Percentiles rank a stretch among this genome's conserved stretches.
Conservation (phyloP, 495 filamentous ascomycete species). For the Aspergillus ellipticus region DNA sequence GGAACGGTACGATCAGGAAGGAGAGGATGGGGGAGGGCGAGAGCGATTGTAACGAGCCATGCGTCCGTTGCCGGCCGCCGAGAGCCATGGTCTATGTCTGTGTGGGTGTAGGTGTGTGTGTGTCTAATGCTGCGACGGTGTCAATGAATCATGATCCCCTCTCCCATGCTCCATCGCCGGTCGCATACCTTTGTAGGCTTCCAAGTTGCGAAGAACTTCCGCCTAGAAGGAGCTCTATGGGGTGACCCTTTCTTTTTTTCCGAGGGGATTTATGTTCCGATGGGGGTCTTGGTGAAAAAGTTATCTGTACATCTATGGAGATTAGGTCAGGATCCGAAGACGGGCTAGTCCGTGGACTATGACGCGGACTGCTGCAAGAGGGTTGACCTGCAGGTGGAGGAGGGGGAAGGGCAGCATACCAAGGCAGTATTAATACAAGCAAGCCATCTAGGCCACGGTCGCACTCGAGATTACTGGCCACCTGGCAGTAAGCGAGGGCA, state of each 20-base stretch:
- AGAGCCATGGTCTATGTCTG: conserved; percentile 48
- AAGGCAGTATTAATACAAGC: conserved; percentile 9
- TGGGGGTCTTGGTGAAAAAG: not conserved
- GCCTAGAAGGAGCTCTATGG: not conserved
- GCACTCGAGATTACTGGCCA: conserved; percentile 28
- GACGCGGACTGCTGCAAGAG: not conserved
- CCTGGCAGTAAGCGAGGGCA: conserved; percentile 33
- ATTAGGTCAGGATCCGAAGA: not conserved
- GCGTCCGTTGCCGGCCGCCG: conserved; percentile 42
- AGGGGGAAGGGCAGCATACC: not conserved
- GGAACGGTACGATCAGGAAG: conserved; percentile 37
- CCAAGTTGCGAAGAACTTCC: not conserved
- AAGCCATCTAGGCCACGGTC: conserved; percentile 21
- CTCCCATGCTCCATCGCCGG: not conserved
- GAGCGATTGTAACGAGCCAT: conserved; percentile 9
- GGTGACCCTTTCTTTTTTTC: not conserved
- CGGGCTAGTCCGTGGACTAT: not conserved
- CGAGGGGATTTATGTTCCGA: not conserved
- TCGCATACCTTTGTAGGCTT: not conserved
- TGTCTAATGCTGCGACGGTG: conserved; percentile 17
- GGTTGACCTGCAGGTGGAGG: not conserved
- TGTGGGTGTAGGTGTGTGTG: conserved; percentile 29
- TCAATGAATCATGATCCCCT: not conserved
- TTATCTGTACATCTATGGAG: not conserved
- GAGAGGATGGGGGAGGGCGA: conserved; percentile 37